Conservation (phyloP, 495 filamentous ascomycete species). For the Chlorociboria aeruginascens region DNA sequence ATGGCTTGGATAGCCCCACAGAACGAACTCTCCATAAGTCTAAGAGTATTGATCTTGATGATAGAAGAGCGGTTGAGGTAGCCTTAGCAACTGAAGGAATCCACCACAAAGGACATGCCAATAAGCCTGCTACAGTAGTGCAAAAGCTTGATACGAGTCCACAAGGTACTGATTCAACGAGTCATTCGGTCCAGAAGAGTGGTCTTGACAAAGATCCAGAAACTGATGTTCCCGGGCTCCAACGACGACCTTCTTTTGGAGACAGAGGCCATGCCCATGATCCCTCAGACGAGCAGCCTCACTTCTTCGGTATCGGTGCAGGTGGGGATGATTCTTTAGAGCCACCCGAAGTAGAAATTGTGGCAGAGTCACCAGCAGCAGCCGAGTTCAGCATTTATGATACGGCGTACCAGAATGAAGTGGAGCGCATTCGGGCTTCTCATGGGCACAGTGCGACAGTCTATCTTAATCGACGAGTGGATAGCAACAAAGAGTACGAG, state of each 20-base stretch:
- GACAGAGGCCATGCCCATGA: slow-evolving; percentile 58
- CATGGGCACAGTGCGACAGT: slow-evolving; percentile 16
- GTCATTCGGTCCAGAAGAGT: background rate
- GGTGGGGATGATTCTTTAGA: slow-evolving; percentile 32
- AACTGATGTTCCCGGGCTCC: slow-evolving; percentile 21
- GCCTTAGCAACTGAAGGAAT: slow-evolving; percentile 38
- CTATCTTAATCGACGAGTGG: slow-evolving; percentile 19
- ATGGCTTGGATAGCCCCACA: slow-evolving; percentile 20
- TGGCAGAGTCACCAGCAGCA: slow-evolving; percentile 72
- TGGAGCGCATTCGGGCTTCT: slow-evolving; percentile 49
- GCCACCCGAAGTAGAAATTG: slow-evolving; percentile 28
- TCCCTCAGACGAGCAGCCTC: slow-evolving; percentile 39
- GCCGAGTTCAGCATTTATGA: slow-evolving; percentile 83
- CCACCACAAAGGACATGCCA: slow-evolving; percentile 19
- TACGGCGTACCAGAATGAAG: slow-evolving; percentile 69
- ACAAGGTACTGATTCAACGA: too few relatives aligned
- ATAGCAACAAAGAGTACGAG: slow-evolving; percentile 13
- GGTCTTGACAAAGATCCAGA: slow-evolving; percentile 21
- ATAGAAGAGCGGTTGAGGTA: slow-evolving; percentile 35
- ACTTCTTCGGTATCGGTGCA: slow-evolving; percentile 65
- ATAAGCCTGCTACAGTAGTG: too few relatives aligned
- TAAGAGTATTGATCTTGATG: slow-evolving; percentile 37
- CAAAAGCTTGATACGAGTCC: too few relatives aligned
- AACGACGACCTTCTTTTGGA: slow-evolving; percentile 1
- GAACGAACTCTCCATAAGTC: slow-evolving; percentile 34